phyloP scores from a whole-genome alignment of 495 filamentous ascomycete genomes.

The Copromyces sp. region DNA sequence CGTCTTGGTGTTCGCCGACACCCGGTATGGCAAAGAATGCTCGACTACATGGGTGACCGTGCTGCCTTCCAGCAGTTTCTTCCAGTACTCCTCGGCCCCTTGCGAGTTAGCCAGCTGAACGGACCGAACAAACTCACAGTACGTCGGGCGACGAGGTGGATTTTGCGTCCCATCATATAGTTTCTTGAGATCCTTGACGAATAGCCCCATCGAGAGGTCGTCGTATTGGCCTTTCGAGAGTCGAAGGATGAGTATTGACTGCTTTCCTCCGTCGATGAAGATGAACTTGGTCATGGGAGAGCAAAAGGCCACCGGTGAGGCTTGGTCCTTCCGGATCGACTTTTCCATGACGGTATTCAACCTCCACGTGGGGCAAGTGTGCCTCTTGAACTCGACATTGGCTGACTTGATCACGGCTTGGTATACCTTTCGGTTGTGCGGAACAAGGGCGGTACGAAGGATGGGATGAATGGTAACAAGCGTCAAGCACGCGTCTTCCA shows the following conservation, averaged over 20 bases:
- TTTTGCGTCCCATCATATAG: conserved; percentile 30
- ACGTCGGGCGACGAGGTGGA: conserved; percentile 25
- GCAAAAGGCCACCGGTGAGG: conserved; percentile 26
- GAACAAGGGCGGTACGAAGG: conserved; percentile 35
- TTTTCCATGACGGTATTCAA: conserved; percentile 26
- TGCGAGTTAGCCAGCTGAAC: conserved; percentile 24
- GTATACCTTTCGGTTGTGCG: conserved; percentile 32
- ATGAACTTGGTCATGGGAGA: conserved; percentile 36
- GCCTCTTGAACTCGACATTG: conserved; percentile 29
- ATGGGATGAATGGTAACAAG: conserved; percentile 33
- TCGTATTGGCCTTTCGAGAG: conserved; percentile 40
- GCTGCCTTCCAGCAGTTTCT: conserved; percentile 29
- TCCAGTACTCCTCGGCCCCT: conserved; percentile 33
- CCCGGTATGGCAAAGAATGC: conserved; percentile 26
- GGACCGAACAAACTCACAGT: conserved; percentile 33
- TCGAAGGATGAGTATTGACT: conserved; percentile 33
- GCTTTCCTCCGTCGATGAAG: conserved; percentile 36
- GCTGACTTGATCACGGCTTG: conserved; percentile 33
- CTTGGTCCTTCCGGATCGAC: conserved; percentile 32
- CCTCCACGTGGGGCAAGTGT: conserved; percentile 33
- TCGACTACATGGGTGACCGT: conserved; percentile 33
- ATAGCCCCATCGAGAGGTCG: conserved; percentile 28
- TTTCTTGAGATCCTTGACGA: conserved; percentile 33
- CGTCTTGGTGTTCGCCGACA: conserved; percentile 25
- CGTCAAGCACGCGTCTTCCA: conserved; percentile 32